These are phyloP conservation scores for Beverwykella pulmonaria DNA, from an alignment of 495 filamentous ascomycete species.

Conservation along the genomic window DNA sequence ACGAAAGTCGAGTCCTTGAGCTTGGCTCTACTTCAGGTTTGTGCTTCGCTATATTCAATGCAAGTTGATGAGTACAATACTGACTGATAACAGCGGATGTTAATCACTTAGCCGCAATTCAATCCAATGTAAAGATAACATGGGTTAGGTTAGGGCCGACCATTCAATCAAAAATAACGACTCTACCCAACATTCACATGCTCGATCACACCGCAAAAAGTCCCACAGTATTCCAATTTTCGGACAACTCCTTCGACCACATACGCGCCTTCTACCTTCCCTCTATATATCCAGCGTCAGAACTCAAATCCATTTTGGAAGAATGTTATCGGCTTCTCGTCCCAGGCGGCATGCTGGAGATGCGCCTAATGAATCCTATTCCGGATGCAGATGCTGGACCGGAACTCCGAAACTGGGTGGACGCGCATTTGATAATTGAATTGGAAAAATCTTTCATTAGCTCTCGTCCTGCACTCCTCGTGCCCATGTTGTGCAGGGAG, in stretches of 20 bases:
- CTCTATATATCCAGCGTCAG: not conserved
- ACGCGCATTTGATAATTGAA: not conserved
- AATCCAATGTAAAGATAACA: too few relatives aligned
- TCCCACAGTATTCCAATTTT: not conserved
- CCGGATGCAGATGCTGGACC: not conserved
- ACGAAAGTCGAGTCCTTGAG: too few relatives aligned
- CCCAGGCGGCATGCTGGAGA: not conserved
- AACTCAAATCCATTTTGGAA: not conserved
- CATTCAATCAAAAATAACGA: too few relatives aligned
- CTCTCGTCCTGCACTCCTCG: not conserved
- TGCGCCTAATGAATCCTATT: not conserved
- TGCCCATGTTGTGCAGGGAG: not conserved
- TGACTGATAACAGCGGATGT: too few relatives aligned
- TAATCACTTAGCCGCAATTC: too few relatives aligned
- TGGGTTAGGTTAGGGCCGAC: too few relatives aligned
- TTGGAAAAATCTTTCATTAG: not conserved
- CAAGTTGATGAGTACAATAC: too few relatives aligned
- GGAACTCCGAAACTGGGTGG: not conserved
- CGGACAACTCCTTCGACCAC: not conserved
- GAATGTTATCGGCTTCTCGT: conserved; percentile 1
- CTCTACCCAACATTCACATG: too few relatives aligned
- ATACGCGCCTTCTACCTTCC: not conserved
- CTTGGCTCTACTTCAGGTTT: too few relatives aligned
- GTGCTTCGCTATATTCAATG: too few relatives aligned
- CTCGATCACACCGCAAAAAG: too few relatives aligned